Base-by-base conservation (phyloP, 2,329 filamentous ascomycete species). In the Colletotrichum paranaense region DNA sequence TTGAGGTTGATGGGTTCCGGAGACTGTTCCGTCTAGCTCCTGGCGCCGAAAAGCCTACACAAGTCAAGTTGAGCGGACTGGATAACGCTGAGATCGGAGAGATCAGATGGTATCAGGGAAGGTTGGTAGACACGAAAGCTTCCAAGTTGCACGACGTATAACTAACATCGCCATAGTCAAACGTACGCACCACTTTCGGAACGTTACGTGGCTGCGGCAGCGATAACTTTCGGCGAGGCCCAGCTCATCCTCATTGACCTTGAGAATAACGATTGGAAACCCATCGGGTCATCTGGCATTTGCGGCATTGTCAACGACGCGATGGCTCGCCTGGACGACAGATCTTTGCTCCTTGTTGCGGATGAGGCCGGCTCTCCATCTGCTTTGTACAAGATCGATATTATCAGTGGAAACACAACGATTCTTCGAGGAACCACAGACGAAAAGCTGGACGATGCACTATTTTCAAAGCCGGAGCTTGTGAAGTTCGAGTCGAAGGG, bases 1-100 rank as follows among this genome's bases (percentile, higher is more conserved):
- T 85, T 62, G 88, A 90, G 77, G 77, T 77, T 1, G 82, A 79
- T 2, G 84, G 84, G 1, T 88, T 84, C 72, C 86, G 86, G 69
- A 86, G 88, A 69, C 78, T 90, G 8, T 88, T 86, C 73, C 80
- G 81, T 1, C 78, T 83, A n/a, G 71, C 73, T 4, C 78, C 81
- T 1, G 79, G 77, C 1, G 73, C 76, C 6, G 68, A 79, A 5
- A 67, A 78, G 8, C 76, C 81, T 0, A 66, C 75, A 11, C 78
- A 80, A 19, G 74, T 88, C 9, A 71, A 74, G 2, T 68, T 87
- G 3, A 71, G 81, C 1, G 84, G 82, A 0, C 79, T 88, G 14
- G 83, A 86, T 22, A 78, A 84, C 1, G 82, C 81, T 1, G 85
- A 86, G 42, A 77, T 86, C 59, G 83, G 81, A 5, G 81, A 81